These are phyloP conservation scores for Phlebiopsis flavidoalba DNA, from an alignment of 768 basidiomycete genomes.

Conservation along the genomic window DNA sequence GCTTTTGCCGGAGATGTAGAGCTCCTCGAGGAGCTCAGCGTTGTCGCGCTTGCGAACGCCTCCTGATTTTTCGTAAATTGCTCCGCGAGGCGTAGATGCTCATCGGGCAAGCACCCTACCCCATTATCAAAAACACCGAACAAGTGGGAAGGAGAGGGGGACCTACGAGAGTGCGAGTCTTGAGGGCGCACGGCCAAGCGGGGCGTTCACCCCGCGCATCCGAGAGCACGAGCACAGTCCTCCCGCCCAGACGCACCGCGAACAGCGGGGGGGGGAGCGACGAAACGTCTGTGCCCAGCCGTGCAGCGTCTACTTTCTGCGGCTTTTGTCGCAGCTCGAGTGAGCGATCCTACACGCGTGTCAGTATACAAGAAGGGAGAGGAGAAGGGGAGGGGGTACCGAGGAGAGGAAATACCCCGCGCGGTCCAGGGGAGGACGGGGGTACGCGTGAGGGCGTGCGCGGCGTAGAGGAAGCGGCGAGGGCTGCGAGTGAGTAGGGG, in stretches of 20 bases:
- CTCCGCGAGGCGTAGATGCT: conserved; percentile 32
- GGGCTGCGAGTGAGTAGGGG: too few species aligned
- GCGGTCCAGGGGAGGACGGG: too few species aligned
- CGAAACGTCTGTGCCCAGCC: conserved; percentile 32
- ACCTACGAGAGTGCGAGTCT: conserved; percentile 39
- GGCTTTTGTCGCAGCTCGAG: conserved; percentile 14
- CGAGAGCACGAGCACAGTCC: conserved; percentile 39
- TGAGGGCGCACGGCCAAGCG: conserved; percentile 35
- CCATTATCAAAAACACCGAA: conserved; percentile 35
- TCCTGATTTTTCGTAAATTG: conserved; percentile 27
- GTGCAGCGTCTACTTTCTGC: conserved; percentile 28
- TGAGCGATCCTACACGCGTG: too few species aligned
- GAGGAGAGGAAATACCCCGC: too few species aligned
- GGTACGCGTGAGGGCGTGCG: too few species aligned
- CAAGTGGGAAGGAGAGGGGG: conserved; percentile 42
- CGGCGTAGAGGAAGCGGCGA: too few species aligned
- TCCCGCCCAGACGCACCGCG: conserved; percentile 41
- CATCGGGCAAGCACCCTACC: conserved; percentile 24
- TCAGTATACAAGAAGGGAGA: too few species aligned
- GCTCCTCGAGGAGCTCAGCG: conserved; percentile 24
- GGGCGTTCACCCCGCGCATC: conserved; percentile 37
- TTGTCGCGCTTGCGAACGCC: conserved; percentile 31
- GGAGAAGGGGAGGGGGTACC: too few species aligned
- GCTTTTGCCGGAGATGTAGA: conserved; percentile 28
- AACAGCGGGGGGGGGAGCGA: too few species aligned